Evolutionary conservation across 345 rosid genomes (phyloP), one percentile per base, ranked within the genome.

Genomic region (Lenwebbia sp.): DNA sequence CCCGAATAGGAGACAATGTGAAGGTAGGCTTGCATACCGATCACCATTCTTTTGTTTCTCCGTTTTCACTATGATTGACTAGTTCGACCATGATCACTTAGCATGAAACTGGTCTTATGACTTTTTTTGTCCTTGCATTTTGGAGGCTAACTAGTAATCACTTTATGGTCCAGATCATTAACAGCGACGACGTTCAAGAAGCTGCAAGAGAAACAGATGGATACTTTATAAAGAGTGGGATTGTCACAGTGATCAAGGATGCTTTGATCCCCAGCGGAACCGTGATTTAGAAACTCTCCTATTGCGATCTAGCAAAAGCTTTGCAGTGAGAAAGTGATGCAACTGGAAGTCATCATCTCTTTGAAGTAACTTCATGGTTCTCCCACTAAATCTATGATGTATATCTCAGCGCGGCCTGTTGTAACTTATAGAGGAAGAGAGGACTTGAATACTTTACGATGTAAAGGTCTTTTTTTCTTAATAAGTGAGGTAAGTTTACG

Each of bases 121-220:
- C 37, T 9, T 50, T 12, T 28, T 26, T 23, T 5, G 30, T 15
- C 44, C 53, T 57, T 14, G 30, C 40, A 9, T 25, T 44, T 60
- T 23, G 22, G 40, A 76, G 49, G 76, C 75, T 41, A 23, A 57
- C 49, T 47, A 28, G 6, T 52, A 9, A 40, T 52, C 70, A 49
- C 9, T 19, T 50, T 47, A 4, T 4, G 12, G 82, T 88, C 86
- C 94, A 96, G 98, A 96, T 96, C 88, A 83, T 96, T n/a, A 96
- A 96, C 85, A 78, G 91, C 2, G 97, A 94, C 92, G 90, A 88
- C 33, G 98, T 96, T 84, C 98, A 95, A 95, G 99, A 96, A 92
- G 95, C 99, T 5, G 99, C 98, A 0, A 93, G 98, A 83, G 99
- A 96, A 89, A 94, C 99, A 3, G 98, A 96, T 90, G 99, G 99